Percentiles rank a stretch among this genome's conserved stretches.
phyloP scores from a whole-genome alignment of 208 protist species.

The Acanthamoeba comandoni region DNA sequence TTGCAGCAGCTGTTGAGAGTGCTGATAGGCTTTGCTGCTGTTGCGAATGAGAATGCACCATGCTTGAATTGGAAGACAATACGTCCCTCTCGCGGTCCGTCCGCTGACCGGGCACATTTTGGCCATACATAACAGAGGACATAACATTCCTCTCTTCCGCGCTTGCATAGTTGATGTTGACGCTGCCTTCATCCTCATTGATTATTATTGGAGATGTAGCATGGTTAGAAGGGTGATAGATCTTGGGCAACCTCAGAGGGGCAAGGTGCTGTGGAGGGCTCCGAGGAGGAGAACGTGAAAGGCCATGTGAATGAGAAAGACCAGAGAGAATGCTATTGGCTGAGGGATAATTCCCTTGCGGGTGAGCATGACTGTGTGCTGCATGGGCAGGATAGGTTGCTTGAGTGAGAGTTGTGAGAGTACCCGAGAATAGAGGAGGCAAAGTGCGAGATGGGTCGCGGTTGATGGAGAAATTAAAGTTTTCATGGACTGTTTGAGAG shows the following conservation, averaged over 20 bases:
- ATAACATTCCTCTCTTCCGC: too few relatives aligned
- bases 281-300: neutral
- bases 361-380: constrained; percentile 9
- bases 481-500: constrained; percentile 10
- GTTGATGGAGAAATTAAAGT: neutral
- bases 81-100: too few relatives aligned
- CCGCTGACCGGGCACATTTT: too few relatives aligned
- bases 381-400: neutral
- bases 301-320: constrained; percentile 15
- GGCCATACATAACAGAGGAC: too few relatives aligned
- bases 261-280: constrained; percentile 57
- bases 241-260: constrained; percentile 55
- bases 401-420: neutral
- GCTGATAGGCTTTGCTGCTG: too few relatives aligned
- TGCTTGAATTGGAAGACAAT: too few relatives aligned
- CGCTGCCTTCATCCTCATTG: too few relatives aligned
- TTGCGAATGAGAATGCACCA: too few relatives aligned
- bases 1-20: too few relatives aligned
- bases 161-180: too few relatives aligned
- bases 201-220: too few relatives aligned
- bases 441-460: constrained; percentile 17
- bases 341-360: constrained; percentile 28
- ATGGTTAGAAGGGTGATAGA: neutral
- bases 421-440: neutral
- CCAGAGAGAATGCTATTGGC: constrained; percentile 43